Percentiles rank a stretch among this genome's conserved stretches.
Conservation (phyloP, 2,329 filamentous ascomycete species). For the Allantophomopsis lycopodina region DNA sequence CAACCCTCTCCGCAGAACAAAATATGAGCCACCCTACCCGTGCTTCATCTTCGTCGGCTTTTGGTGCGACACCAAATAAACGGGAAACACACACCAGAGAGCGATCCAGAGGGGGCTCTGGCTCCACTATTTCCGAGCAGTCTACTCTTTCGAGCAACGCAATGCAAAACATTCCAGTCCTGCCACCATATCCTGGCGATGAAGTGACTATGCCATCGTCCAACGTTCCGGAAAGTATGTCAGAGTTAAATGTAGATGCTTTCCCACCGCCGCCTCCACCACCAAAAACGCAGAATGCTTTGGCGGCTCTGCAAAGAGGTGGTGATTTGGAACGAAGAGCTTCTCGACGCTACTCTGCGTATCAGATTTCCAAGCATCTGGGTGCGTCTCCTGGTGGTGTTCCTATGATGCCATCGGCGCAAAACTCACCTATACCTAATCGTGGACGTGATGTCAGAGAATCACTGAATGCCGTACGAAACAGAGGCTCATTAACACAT, state of each 20-base stretch:
- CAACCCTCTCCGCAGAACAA: conserved; percentile 5
- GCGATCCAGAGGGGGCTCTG: conserved; percentile 31
- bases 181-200: conserved; percentile 57
- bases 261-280: conserved; percentile 66
- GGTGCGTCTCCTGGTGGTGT: conserved; percentile 71
- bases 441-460: conserved; percentile 73
- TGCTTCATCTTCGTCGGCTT: conserved; percentile 18
- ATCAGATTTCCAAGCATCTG: conserved; percentile 91
- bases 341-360: conserved; percentile 86
- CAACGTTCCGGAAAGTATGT: conserved; percentile 22
- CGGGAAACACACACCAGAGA: conserved; percentile 27
- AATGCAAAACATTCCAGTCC: conserved; percentile 62
- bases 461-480: conserved; percentile 62
- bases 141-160: conserved; percentile 61
- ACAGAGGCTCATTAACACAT: conserved; percentile 38
- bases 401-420: conserved; percentile 72
- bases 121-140: conserved; percentile 38
- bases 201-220: conserved; percentile 33
- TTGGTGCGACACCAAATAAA: conserved; percentile 6
- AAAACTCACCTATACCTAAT: conserved; percentile 74
- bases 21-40: conserved; percentile 33
- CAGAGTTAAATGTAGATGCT: conserved; percentile 36
- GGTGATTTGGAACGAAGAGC: conserved; percentile 87
- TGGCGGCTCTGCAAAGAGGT: conserved; percentile 81
- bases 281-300: conserved; percentile 78